Evolutionary conservation across 177 flowering plant genomes (phyloP).

Genomic region (Vitis hybrid): DNA sequence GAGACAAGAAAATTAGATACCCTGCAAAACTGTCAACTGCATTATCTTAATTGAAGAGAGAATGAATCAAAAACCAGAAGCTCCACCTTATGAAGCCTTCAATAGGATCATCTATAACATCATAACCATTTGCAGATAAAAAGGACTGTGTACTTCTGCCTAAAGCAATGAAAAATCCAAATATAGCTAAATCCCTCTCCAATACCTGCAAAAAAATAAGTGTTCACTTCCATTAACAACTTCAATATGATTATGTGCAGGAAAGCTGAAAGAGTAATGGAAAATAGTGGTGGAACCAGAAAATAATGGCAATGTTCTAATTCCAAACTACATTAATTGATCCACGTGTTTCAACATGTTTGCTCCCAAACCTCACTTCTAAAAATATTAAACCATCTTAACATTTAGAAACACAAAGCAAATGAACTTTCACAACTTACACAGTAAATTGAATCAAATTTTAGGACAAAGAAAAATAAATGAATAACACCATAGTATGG

Average conservation of each 20-base stretch:
- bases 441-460: too few relatives aligned
- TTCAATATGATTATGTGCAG: background rate
- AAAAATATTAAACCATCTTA: background rate
- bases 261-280: background rate
- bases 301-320: background rate
- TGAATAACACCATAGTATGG: too few relatives aligned
- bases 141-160: conserved; percentile 82
- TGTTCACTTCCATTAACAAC: conserved; percentile 4
- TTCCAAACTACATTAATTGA: background rate
- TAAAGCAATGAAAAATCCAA: conserved; percentile 93
- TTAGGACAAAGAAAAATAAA: too few relatives aligned
- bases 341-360: background rate
- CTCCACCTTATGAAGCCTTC: conserved; percentile 70
- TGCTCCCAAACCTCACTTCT: background rate
- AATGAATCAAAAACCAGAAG: conserved; percentile 1
- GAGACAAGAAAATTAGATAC: conserved; percentile 7
- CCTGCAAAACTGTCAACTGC: conserved; percentile 10
- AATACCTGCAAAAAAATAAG: conserved; percentile 57
- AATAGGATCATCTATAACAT: conserved; percentile 61
- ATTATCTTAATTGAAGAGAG: conserved; percentile 4
- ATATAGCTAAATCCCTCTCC: conserved; percentile 92
- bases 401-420: background rate
- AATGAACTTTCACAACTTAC: background rate
- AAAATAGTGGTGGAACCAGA: background rate
- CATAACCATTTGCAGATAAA: conserved; percentile 68